Evolutionary conservation across 1,284 basidiomycete species (phyloP).

Genomic region (Trichosporon ovoides): DNA sequence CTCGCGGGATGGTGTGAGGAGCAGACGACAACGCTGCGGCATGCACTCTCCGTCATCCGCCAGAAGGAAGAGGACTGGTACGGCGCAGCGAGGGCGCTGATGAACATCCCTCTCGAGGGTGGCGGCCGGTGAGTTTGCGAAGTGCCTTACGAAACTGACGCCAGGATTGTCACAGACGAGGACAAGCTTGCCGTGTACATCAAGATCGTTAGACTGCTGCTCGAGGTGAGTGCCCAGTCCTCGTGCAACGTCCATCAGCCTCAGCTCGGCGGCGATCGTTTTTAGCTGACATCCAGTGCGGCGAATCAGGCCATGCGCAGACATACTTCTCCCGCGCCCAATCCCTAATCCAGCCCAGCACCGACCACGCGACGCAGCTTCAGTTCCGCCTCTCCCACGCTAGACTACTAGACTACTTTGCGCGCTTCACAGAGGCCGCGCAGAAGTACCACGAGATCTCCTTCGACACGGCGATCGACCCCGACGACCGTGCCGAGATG

Average conservation of each 20-base stretch:
- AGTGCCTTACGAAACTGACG: neutral
- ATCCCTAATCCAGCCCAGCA: conserved; percentile 70
- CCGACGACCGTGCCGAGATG: conserved; percentile 79
- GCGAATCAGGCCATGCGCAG: conserved; percentile 71
- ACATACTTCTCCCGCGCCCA: conserved; percentile 95
- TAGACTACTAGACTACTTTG: conserved; percentile 81
- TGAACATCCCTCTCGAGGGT: conserved; percentile 86
- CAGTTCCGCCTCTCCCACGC: conserved; percentile 81
- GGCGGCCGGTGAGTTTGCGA: conserved; percentile 63
- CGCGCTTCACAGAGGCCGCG: conserved; percentile 93
- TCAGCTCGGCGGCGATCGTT: neutral
- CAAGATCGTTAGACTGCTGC: conserved; percentile 85
- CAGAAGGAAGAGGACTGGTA: conserved; percentile 88
- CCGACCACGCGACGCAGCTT: conserved; percentile 69
- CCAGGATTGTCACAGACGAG: conserved; percentile 66
- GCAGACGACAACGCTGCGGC: conserved; percentile 79
- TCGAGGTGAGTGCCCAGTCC: conserved; percentile 61
- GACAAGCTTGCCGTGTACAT: conserved; percentile 88
- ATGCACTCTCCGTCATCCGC: conserved; percentile 81
- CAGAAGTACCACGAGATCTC: conserved; percentile 89
- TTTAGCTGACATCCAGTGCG: conserved; percentile 31
- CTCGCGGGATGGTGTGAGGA: conserved; percentile 73
- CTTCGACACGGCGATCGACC: conserved; percentile 78
- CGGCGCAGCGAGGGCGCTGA: conserved; percentile 82
- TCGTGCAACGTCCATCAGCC: neutral